Base-by-base conservation (phyloP, 176 grass and related monocot species). In the Oryza coarctata region DNA sequence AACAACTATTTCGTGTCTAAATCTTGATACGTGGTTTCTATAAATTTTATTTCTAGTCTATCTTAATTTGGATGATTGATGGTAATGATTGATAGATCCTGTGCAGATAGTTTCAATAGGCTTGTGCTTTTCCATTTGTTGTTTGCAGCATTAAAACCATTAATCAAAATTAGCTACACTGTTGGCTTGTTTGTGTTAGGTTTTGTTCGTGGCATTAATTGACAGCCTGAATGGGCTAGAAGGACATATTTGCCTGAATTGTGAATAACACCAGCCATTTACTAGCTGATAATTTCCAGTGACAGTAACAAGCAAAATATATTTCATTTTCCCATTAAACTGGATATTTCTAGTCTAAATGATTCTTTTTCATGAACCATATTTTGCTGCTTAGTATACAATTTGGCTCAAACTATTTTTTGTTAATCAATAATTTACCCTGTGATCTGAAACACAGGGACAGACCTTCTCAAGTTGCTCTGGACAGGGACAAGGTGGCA, bases 401-500 rank as follows among this genome's bases (percentile, higher is more conserved):
- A 31, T 84, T 41, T 60, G 0, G 18, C 40, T 25, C 34, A 38
- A 73, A 35, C 7, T 68, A 60, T 3, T 43, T 38, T 61, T 60
- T 47, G 5, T 30, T 68, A 6, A 12, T 83, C 9, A 34, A 27
- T 66, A 76, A 70, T 33, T 73, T n/a, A 4, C n/a, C 8, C 69
- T 32, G 3, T 68, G 12, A 60, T 87, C 29, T 66, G 22, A 12
- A 65, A 74, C 15, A 20, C 84, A 97, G 89, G 91, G 65, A 69
- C 72, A 78, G 32, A 68, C 60, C 86, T 90, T 79, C 90, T 71
- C 86, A 82, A 82, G 57, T 25, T 75, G 68, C 23, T 50, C 25
- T 55, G 26, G 86, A 91, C 72, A 93, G 90, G 76, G 76, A 81
- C 71, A 88, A 87, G 60, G 83, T 55, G 26, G 52, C 45, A 32